Base-by-base conservation (phyloP, 169 alveolate species). In the Cryptosporidium ryanae region DNA sequence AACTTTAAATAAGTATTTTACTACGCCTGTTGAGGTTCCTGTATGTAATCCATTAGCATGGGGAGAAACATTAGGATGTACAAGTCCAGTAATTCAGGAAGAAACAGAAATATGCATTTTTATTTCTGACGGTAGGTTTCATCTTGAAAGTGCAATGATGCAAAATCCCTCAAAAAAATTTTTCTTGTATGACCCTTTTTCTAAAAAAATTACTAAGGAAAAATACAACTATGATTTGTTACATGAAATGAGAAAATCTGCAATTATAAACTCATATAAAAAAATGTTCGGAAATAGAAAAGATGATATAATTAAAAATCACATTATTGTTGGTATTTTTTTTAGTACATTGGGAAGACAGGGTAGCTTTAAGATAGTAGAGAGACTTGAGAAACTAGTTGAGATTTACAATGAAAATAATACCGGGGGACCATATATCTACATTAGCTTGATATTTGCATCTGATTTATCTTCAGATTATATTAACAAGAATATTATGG, bases 41-140 rank as follows among this genome's bases (percentile, higher is more conserved):
- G 97, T 97, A 93, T 95, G 94, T 68, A 92, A 96, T 65, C 99
- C 99, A 17, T 92, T 98, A 90, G 95, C 98, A 15, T 95, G 96
- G 27, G 99, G 99, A 15, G 99, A 98, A 82, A 98, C 98, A 4
- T 61, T 82, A n/a, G 90, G 65, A 52, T 92, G 91, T 82, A 92
- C 91, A 46, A 84, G 91, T 59, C 94, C 94, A 52, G 66, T 71
- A 48, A 34, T 90, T 68, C 82, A 63, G 48, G 90, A 82, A 32
- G 90, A 82, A 48, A 90, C 66, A 3, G 94, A 76, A 43, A 82
- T 71, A 59, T 94, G 92, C 57, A 90, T 97, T 21, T 98, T 97
- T 66, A 94, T 98, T 23, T 97, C 99, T 23, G 99, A 98, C 92
- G 99, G 99, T 0, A 94, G 99, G 89, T 98, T 98, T 93, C 99